Evolutionary conservation across 192 early-diverging fungal species (phyloP), one percentile per base, ranked within the genome.

Genomic region (Backusella mclennaniae): DNA sequence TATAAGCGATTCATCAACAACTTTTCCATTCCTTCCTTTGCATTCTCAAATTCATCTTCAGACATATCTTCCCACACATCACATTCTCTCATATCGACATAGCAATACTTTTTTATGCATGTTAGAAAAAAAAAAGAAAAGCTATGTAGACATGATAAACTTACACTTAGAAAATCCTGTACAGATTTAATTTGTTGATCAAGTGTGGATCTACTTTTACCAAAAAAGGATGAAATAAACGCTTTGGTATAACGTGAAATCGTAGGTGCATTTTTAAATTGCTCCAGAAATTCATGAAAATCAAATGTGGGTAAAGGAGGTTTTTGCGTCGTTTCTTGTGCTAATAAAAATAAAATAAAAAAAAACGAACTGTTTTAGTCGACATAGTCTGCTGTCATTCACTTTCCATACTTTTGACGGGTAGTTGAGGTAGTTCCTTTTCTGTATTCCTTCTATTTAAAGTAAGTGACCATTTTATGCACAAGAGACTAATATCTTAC

Each of bases 1-100:
- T 87, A 92, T 23, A 93, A 79, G 5, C 91, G 82, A 82, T 93
- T 95, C 93, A 93, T 95, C 23, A 94, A 89, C 31, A 95, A 84
- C 69, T 95, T 95, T 74, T 95, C 94, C 86, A 94, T 92, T 12
- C 92, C 93, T 76, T 95, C 93, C 31, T 90, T 88, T 1, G 91
- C 92, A 83, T 91, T 91, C 68, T 94, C 93, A 82, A 93, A 91
- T 74, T 91, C 90, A 46, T 90, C 83, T 8, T 93, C 94, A 9
- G 81, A 78, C 9, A 78, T 56, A 31, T 84, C 69, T 31, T 80
- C 81, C 91, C 91, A 95, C 19, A 91, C 76, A n/a, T 90, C 85
- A 76, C 88, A 87, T 63, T 91, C 87, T 33, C 86, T 86, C 91
- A 94, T 93, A 74, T 90, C 89, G n/a, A 73, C 78, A 4, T 87